These are phyloP conservation scores for Heracleum sosnowskyi DNA, from an alignment of 129 eudicot genomes.

Conservation along the genomic window DNA sequence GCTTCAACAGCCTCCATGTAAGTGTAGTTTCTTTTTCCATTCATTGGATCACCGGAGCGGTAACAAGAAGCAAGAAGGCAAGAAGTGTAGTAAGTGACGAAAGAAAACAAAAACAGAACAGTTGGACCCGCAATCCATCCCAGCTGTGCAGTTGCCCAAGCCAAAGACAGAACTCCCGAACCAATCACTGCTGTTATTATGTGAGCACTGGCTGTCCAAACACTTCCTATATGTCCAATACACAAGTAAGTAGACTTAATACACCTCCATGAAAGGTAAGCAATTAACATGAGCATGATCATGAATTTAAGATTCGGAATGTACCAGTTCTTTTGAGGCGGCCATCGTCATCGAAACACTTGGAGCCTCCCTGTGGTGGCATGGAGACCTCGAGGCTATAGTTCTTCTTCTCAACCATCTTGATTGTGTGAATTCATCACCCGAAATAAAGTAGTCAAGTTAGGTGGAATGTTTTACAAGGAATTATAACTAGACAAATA, in stretches of 20 bases:
- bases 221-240: constrained; percentile 42
- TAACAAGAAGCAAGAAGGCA: constrained; percentile 74
- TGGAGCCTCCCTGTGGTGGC: constrained; percentile 15
- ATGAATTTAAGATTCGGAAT: not conserved
- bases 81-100: constrained; percentile 95
- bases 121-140: constrained; percentile 97
- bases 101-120: constrained; percentile 64
- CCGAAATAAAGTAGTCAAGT: not conserved
- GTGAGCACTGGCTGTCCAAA: constrained; percentile 98
- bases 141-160: constrained; percentile 94
- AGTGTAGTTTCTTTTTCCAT: constrained; percentile 84
- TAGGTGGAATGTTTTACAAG: not conserved
- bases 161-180: constrained; percentile 88
- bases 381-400: not conserved
- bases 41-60: constrained; percentile 41
- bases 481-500: no score
- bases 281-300: not conserved
- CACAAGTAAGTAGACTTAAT: not conserved
- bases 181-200: constrained; percentile 95
- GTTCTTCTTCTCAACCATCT: constrained; percentile 20
- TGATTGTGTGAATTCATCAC: not conserved
- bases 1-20: constrained; percentile 91
- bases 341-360: constrained; percentile 23
- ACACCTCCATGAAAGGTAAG: not conserved
- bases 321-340: constrained; percentile 24